phyloP scores from a whole-genome alignment of 2,329 filamentous ascomycete species.

The Lasiodiplodia theobromae region DNA sequence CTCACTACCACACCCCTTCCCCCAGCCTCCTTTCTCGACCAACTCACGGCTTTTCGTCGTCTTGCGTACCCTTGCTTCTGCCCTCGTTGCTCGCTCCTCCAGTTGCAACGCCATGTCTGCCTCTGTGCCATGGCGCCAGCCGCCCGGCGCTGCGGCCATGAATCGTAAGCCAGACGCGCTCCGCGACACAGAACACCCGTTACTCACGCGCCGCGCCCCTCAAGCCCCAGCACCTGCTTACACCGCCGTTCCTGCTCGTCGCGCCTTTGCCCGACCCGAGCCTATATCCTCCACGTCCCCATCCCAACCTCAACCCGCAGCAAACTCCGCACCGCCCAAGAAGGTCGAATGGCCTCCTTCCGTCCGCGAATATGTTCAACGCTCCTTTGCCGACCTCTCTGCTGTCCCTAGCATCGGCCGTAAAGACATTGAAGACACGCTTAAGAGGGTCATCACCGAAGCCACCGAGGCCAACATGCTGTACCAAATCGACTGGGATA shows the following conservation, averaged over 20 bases:
- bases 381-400: constrained; percentile 81
- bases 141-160: constrained; percentile 24
- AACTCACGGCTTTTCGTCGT: constrained; percentile 1
- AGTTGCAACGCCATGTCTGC: constrained; percentile 20
- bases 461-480: constrained; percentile 78
- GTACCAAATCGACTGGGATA: constrained; percentile 80
- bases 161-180: constrained; percentile 26
- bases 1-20: constrained; percentile 12
- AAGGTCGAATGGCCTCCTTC: constrained; percentile 81
- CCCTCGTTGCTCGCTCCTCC: constrained; percentile 9
- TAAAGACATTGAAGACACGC: constrained; percentile 79
- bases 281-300: constrained; percentile 34
- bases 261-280: constrained; percentile 42
- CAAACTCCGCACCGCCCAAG: constrained; percentile 47
- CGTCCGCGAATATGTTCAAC: constrained; percentile 88
- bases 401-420: constrained; percentile 51
- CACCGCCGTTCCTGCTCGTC: constrained; percentile 52
- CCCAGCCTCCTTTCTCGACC: background rate
- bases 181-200: background rate
- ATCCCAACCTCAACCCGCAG: constrained; percentile 32
- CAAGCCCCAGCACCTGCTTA: constrained; percentile 27
- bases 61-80: constrained; percentile 19
- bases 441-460: constrained; percentile 84
- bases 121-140: constrained; percentile 28
- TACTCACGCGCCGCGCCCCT: constrained; percentile 5